A percentile compares a stretch with the other conserved stretches of the same genome.
phyloP scores from a whole-genome alignment of 306 rosid genomes.

The Luffa aegyptiaca region DNA sequence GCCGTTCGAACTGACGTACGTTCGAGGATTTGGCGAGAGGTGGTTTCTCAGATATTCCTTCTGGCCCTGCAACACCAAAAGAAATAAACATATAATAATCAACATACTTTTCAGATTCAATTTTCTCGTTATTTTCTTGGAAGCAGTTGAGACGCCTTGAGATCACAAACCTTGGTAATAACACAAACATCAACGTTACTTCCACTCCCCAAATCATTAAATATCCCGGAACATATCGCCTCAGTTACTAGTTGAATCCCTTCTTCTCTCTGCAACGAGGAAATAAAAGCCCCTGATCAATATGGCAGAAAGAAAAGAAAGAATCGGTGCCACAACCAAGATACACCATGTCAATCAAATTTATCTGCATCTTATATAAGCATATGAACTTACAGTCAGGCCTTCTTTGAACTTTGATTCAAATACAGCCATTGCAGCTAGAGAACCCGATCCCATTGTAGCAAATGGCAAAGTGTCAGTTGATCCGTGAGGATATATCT shows the following conservation, averaged over 20 bases:
- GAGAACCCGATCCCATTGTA: constrained; percentile 59
- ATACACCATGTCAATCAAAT: background rate
- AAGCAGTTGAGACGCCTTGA: background rate
- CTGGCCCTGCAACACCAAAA: constrained; percentile 44
- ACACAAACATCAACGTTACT: constrained; percentile 91
- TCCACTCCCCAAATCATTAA: constrained; percentile 96
- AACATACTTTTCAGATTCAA: background rate
- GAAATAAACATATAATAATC: constrained; percentile 5
- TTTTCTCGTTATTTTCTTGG: background rate
- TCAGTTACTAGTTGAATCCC: constrained; percentile 65
- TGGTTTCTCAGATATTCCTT: constrained; percentile 89
- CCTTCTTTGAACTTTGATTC: constrained; percentile 70
- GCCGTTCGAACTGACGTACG: constrained; percentile 58
- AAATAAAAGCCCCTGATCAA: background rate
- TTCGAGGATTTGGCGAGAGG: constrained; percentile 75
- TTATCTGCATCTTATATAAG: background rate
- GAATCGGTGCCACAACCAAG: background rate
- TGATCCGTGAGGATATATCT: constrained; percentile 92
- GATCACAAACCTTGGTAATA: constrained; percentile 72
- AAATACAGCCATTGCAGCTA: constrained; percentile 48
- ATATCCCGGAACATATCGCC: constrained; percentile 88
- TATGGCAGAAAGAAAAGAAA: background rate
- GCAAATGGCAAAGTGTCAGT: constrained; percentile 61
- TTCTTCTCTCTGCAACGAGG: constrained; percentile 58
- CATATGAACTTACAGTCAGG: constrained; percentile 33